Conservation (phyloP, 2,329 filamentous ascomycete species). For the Colletotrichum spinosum region DNA sequence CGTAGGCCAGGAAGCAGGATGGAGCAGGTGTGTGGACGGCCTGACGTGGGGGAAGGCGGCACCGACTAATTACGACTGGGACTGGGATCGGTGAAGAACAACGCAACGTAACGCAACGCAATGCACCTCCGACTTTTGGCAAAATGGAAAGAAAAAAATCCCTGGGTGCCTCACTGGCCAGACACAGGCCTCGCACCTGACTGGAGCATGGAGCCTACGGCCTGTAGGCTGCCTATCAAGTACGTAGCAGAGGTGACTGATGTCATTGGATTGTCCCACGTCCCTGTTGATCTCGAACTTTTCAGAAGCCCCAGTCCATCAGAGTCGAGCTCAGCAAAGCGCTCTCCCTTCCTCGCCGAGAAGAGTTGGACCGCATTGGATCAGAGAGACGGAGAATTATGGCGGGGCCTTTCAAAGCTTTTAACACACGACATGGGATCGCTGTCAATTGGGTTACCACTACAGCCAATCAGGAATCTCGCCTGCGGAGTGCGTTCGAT, state of each 20-base stretch:
- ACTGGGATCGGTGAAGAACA: constrained; percentile 1
- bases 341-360: too few relatives aligned
- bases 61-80: too few relatives aligned
- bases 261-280: constrained; percentile 32
- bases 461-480: constrained; percentile 18
- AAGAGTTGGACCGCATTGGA: constrained; percentile 5
- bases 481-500: background rate
- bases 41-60: constrained; percentile 1
- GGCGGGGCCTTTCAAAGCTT: constrained; percentile 13
- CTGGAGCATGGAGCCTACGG: too few relatives aligned
- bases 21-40: background rate
- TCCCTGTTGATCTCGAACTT: constrained; percentile 35
- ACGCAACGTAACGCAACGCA: background rate
- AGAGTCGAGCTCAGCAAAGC: background rate
- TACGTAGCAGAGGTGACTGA: constrained; percentile 23
- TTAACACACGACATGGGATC: constrained; percentile 6
- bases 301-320: constrained; percentile 19
- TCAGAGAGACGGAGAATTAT: constrained; percentile 18
- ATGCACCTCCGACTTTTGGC: background rate
- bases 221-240: too few relatives aligned
- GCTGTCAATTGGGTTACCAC: background rate
- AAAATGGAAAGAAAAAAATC: constrained; percentile 11
- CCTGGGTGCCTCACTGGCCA: background rate
- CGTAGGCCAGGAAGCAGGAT: too few relatives aligned
- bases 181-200: background rate